Conservation (phyloP, 2,329 filamentous ascomycete species). For the Diaporthe ampelina region DNA sequence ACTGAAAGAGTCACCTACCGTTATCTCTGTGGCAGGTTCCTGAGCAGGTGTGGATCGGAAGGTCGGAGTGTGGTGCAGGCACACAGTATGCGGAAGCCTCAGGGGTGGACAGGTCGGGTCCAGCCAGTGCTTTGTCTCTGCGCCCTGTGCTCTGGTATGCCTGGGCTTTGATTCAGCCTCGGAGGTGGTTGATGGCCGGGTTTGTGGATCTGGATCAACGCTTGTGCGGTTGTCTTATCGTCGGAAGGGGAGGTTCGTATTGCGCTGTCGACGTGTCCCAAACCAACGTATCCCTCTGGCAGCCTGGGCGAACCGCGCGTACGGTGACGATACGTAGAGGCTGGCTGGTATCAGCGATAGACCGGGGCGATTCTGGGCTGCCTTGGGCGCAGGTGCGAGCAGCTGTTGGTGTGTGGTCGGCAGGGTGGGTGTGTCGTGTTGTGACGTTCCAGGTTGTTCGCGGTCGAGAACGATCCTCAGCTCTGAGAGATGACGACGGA, state of each 20-base stretch:
- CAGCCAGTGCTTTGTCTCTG: conserved; percentile 24
- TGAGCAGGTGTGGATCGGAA: conserved; percentile 17
- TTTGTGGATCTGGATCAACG: conserved; percentile 20
- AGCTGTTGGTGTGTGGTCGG: conserved; percentile 32
- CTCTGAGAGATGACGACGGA: conserved; percentile 24
- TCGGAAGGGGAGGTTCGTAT: conserved; percentile 22
- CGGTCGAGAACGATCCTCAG: background rate
- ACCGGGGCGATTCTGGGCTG: conserved; percentile 10
- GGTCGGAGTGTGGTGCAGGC: conserved; percentile 30
- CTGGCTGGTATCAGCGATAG: conserved; percentile 23
- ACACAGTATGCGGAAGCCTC: conserved; percentile 29
- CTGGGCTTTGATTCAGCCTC: conserved; percentile 12
- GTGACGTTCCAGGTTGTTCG: conserved; percentile 21
- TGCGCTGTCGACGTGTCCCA: conserved; percentile 26
- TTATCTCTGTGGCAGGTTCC: conserved; percentile 26
- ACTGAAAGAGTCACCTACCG: conserved; percentile 27
- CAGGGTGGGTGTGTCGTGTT: conserved; percentile 1
- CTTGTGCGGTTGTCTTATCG: conserved; percentile 28
- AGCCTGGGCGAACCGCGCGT: conserved; percentile 39
- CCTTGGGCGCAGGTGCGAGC: conserved; percentile 12
- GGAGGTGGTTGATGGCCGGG: conserved; percentile 24
- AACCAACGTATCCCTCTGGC: conserved; percentile 17
- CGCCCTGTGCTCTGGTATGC: conserved; percentile 35
- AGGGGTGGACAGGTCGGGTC: conserved; percentile 20
- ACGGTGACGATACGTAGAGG: conserved; percentile 22